Conservation (phyloP, 108 stramenopile species). For the Asterionellopsis glacialis region DNA sequence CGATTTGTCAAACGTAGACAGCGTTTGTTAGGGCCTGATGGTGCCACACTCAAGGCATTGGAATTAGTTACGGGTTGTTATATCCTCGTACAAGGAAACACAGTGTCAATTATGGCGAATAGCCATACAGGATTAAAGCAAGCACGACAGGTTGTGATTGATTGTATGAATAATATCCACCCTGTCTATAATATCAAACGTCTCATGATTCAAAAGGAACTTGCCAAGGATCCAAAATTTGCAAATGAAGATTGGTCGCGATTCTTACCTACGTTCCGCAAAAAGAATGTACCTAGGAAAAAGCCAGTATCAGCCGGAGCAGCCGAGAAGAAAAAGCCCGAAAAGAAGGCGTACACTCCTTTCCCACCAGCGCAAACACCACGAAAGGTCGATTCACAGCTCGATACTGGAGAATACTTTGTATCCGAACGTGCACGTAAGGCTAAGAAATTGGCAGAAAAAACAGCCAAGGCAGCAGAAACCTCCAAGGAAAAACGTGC, state of each 20-base stretch:
- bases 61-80: conserved; percentile 97
- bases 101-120: conserved; percentile 90
- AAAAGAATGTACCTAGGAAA: conserved; percentile 93
- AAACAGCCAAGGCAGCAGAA: conserved; percentile 25
- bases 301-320: conserved; percentile 45
- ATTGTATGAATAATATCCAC: conserved; percentile 99
- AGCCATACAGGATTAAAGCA: conserved; percentile 86
- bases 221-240: conserved; percentile 93
- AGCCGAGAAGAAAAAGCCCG: conserved; percentile 11
- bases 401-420: conserved; percentile 94
- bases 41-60: conserved; percentile 95
- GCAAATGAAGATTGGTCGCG: conserved; percentile 93
- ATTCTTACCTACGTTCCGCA: conserved; percentile 96
- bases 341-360: conserved; percentile 94
- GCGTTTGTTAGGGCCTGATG: conserved; percentile 95
- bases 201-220: conserved; percentile 98
- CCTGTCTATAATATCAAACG: conserved; percentile 99
- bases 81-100: conserved; percentile 97
- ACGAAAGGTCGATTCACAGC: conserved; percentile 91
- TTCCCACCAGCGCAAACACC: conserved; percentile 93
- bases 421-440: conserved; percentile 64
- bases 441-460: conserved; percentile 50
- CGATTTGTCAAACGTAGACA: conserved; percentile 98
- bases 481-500: conserved; percentile 55
- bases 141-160: conserved; percentile 92